These are phyloP conservation scores for Pseudogymnoascus sp. DNA, from an alignment of 2,329 filamentous ascomycete species.

Conservation along the genomic window DNA sequence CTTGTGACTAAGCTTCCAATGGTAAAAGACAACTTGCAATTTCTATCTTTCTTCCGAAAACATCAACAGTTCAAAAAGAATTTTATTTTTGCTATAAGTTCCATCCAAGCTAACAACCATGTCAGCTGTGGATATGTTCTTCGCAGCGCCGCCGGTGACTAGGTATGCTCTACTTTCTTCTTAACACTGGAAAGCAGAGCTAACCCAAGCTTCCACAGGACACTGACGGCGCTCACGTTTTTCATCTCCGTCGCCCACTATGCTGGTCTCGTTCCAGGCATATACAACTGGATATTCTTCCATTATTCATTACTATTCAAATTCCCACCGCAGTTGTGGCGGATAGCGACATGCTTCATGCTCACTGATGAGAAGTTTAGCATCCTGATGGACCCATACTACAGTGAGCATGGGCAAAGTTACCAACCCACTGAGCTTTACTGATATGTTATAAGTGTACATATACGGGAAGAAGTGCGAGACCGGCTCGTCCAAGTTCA, in stretches of 20 bases:
- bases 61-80: slow-evolving; percentile 1
- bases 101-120: slow-evolving; percentile 16
- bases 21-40: slow-evolving; percentile 7
- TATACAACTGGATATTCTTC: slow-evolving; percentile 40
- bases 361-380: slow-evolving; percentile 28
- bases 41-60: neutral
- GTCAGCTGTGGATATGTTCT: slow-evolving; percentile 47
- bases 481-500: slow-evolving; percentile 50
- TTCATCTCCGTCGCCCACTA: slow-evolving; percentile 50
- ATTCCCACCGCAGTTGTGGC: slow-evolving; percentile 35
- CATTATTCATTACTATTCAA: slow-evolving; percentile 40
- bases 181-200: slow-evolving; percentile 34
- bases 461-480: slow-evolving; percentile 58
- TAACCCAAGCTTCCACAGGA: slow-evolving; percentile 41
- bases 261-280: slow-evolving; percentile 40
- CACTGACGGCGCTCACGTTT: slow-evolving; percentile 53
- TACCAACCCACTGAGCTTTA: slow-evolving; percentile 19
- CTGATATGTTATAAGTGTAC: slow-evolving; percentile 43
- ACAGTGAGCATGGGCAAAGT: slow-evolving; percentile 38
- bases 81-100: slow-evolving; percentile 2
- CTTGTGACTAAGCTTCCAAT: slow-evolving; percentile 3
- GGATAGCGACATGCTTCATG: slow-evolving; percentile 29
- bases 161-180: slow-evolving; percentile 40
- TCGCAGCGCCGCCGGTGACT: slow-evolving; percentile 56
- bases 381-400: slow-evolving; percentile 62